Percentiles rank a stretch among this genome's conserved stretches.
phyloP scores from a whole-genome alignment of 2,329 filamentous ascomycete genomes.

The Paecilomyces sp. region DNA sequence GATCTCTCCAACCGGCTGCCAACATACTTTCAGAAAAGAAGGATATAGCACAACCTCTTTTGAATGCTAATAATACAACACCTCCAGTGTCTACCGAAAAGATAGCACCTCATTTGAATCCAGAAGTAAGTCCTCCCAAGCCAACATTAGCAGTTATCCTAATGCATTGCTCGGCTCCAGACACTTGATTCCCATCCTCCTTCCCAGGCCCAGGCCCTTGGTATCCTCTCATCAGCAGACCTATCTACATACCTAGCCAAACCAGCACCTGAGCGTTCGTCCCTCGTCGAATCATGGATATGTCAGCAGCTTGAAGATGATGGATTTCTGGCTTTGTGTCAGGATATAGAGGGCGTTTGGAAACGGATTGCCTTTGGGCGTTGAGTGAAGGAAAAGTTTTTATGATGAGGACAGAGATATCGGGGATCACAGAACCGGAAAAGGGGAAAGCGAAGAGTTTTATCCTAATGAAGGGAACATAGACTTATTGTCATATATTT shows the following conservation, averaged over 20 bases:
- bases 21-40: not conserved
- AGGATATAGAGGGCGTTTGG: conserved; percentile 35
- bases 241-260: conserved; percentile 23
- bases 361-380: conserved; percentile 31
- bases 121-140: not conserved
- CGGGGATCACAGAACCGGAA: too few species aligned
- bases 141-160: too few species aligned
- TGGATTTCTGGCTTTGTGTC: conserved; percentile 30
- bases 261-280: conserved; percentile 23
- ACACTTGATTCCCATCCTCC: not conserved
- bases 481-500: not conserved
- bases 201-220: not conserved
- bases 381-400: not conserved
- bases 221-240: conserved; percentile 11
- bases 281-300: conserved; percentile 32
- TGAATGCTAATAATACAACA: not conserved
- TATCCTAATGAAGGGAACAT: not conserved
- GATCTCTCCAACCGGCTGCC: not conserved
- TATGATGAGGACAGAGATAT: not conserved
- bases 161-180: not conserved
- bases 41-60: not conserved
- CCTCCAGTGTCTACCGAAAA: too few species aligned
- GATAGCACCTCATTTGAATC: not conserved
- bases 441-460: not conserved
- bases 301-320: conserved; percentile 35